A percentile compares a stretch with the other conserved stretches of the same genome.
These are phyloP conservation scores for Allantophomopsis lycopodina DNA, from an alignment of 2,329 filamentous ascomycete species.

Conservation along the genomic window DNA sequence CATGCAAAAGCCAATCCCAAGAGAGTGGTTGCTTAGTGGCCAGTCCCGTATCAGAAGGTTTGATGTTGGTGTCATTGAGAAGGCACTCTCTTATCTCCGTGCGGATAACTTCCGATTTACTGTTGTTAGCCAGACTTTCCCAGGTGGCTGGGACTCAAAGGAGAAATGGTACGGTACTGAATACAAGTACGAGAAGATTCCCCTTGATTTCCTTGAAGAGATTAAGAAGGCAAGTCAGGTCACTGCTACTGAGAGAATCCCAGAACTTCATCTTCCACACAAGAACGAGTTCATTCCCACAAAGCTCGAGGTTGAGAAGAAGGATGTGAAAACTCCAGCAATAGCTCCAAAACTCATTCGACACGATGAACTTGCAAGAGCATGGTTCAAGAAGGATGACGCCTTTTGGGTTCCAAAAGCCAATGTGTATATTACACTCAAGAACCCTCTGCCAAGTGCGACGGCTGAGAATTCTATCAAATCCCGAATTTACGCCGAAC, in stretches of 20 bases:
- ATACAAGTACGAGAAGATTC: conserved; percentile 72
- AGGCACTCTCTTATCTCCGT: conserved; percentile 58
- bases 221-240: conserved; percentile 50
- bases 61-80: conserved; percentile 60
- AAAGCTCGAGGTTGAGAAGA: conserved; percentile 88
- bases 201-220: conserved; percentile 58
- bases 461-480: conserved; percentile 71
- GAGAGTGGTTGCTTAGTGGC: conserved; percentile 79
- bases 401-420: conserved; percentile 97
- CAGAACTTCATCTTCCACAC: conserved; percentile 73
- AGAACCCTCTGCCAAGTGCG: conserved; percentile 65
- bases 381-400: conserved; percentile 98
- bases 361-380: conserved; percentile 65
- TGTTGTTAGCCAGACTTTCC: conserved; percentile 70
- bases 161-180: conserved; percentile 99
- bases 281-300: conserved; percentile 94
- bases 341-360: conserved; percentile 69
- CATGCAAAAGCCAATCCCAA: conserved; percentile 83
- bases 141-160: conserved; percentile 72
- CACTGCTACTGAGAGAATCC: conserved; percentile 41
- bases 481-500: conserved; percentile 65
- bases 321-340: conserved; percentile 64
- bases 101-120: conserved; percentile 85
- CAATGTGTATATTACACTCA: conserved; percentile 68
- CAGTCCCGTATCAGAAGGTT: conserved; percentile 67